Conservation (phyloP, 345 rosid genomes). For the Clausena lansium region DNA sequence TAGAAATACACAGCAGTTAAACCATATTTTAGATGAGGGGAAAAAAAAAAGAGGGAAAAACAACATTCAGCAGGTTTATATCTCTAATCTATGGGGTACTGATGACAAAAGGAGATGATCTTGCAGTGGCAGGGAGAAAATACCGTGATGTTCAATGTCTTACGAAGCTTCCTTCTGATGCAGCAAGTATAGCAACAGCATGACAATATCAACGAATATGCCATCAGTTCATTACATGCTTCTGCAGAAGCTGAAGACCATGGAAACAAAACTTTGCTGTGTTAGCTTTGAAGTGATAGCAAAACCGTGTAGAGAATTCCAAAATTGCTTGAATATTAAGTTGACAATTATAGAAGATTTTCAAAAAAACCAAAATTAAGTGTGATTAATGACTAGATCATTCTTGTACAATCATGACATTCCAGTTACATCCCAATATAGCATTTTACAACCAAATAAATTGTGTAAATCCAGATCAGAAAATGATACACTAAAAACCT, state of each 20-base stretch:
- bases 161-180: constrained; percentile 87
- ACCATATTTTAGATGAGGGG: neutral
- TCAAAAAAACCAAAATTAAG: neutral
- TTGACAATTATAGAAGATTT: neutral
- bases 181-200: constrained; percentile 99
- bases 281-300: constrained; percentile 19
- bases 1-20: neutral
- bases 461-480: neutral
- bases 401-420: neutral
- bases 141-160: constrained; percentile 79
- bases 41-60: constrained; percentile 7
- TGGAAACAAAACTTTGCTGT: neutral
- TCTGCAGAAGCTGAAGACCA: constrained; percentile 79
- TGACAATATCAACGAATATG: constrained; percentile 84
- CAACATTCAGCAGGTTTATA: neutral
- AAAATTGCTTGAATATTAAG: neutral
- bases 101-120: neutral
- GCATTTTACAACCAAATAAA: neutral
- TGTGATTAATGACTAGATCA: neutral
- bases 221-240: constrained; percentile 93
- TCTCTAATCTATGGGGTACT: neutral
- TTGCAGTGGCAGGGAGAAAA: constrained; percentile 16
- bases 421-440: neutral
- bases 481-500: neutral
- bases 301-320: constrained; percentile 2